Evolutionary conservation across 371 early-diverging fungal species (phyloP), one percentile per base, ranked within the genome.

Genomic region (Mortierella sp.): DNA sequence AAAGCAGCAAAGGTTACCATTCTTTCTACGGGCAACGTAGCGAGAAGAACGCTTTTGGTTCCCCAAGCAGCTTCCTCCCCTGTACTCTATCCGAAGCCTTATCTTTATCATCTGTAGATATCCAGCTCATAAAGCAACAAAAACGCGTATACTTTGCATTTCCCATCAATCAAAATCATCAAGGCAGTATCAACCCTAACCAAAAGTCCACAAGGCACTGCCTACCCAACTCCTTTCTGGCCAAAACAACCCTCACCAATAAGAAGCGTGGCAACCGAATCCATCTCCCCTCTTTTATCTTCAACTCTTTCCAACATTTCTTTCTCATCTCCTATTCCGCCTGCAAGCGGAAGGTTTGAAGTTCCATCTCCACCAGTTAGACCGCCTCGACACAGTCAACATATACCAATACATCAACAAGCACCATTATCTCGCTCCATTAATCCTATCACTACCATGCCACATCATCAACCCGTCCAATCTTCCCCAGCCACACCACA

Each of bases 301-400:
- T 16, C 50, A 50, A 59, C 47, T 19, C 32, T 21, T 11, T 61
- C 45, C 67, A 76, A 62, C 48, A 76, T 76, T 70, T 62, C 57
- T 38, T 53, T 62, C 38, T 28, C 53, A 70, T 71, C 70, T 48
- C 76, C 76, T 10, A 58, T 69, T 8, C 76, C 76, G 57, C 71
- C 76, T 43, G 32, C 65, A 13, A 76, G 71, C 62, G 76, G 71
- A 67, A 66, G 61, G 58, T 65, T 70, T 15, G 16, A 41, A 13
- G 47, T 33, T 41, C 65, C 61, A 6, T 52, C 77, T 16, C 63
- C 67, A 58, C 67, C 72, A 15, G 52, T 53, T 24, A 63, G 77
- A 41, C 63, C 63, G 19, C 72, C 71, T 32, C 41, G 59, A 58
- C 52, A 65, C 33, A 32, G 48, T 19, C 50, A 50, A 16, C 50